Evolutionary conservation across 2,329 filamentous ascomycete species (phyloP).

Genomic region (Conoideocrella luteorostrata): DNA sequence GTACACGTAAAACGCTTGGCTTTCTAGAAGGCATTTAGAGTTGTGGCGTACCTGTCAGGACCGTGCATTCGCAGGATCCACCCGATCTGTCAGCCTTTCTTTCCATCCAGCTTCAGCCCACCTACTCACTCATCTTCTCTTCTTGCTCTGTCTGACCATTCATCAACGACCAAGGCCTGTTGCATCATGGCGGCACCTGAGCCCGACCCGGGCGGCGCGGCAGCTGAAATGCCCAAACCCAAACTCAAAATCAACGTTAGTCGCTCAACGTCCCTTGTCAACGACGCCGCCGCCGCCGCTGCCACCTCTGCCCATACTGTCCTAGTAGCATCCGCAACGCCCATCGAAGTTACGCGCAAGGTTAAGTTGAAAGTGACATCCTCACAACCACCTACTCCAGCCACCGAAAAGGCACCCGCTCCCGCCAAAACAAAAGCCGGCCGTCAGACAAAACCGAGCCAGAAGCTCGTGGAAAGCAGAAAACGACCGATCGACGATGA

Average conservation of each 20-base stretch:
- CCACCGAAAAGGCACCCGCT: constrained; percentile 11
- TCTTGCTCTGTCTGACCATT: no score
- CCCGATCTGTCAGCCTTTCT: no score
- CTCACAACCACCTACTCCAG: constrained; percentile 33
- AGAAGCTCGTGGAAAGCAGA: constrained; percentile 51
- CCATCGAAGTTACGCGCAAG: constrained; percentile 28
- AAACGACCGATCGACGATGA: constrained; percentile 55
- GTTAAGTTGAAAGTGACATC: constrained; percentile 37
- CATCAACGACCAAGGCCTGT: neutral
- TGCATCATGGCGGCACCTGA: constrained; percentile 3
- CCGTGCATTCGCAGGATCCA: no score
- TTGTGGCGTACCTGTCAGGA: no score
- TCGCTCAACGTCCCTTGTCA: constrained; percentile 28
- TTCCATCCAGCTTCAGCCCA: no score
- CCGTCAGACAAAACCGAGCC: constrained; percentile 51
- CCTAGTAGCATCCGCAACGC: constrained; percentile 15
- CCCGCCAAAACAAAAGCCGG: constrained; percentile 51
- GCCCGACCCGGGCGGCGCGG: constrained; percentile 13
- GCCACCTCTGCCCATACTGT: constrained; percentile 7
- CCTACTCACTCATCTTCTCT: no score
- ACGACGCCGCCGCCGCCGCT: constrained; percentile 19
- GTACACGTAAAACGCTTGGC: no score
- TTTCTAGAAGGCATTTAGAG: no score
- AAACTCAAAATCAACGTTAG: constrained; percentile 34
- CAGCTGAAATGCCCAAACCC: constrained; percentile 26